These are phyloP conservation scores for Aphanomyces cochlioides DNA, from an alignment of 352 stramenopile genomes.

Conservation along the genomic window DNA sequence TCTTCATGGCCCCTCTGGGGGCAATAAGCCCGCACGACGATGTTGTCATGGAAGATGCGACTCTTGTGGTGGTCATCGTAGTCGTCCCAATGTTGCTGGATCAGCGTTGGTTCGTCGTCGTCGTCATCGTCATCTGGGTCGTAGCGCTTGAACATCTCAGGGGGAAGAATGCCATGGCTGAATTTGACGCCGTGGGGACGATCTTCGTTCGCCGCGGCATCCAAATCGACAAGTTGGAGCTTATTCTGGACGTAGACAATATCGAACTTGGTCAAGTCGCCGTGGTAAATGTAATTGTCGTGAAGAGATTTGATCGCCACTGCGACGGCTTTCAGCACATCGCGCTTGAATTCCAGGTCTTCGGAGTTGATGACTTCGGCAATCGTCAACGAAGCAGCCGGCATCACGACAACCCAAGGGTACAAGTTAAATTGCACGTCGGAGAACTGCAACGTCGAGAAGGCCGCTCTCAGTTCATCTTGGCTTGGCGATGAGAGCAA, in stretches of 20 bases:
- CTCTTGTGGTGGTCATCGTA: not conserved
- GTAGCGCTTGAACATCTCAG: not conserved
- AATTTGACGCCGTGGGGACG: not conserved
- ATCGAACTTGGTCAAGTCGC: slow-evolving; percentile 8
- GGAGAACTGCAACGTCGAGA: not conserved
- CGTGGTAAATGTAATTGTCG: not conserved
- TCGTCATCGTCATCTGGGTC: not conserved
- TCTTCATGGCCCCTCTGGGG: not conserved
- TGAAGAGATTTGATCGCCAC: not conserved
- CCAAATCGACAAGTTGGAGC: not conserved
- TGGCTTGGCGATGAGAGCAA: not conserved
- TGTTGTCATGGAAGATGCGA: too few relatives aligned
- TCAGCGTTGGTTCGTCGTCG: not conserved
- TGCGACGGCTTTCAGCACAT: not conserved
- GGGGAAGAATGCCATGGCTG: not conserved
- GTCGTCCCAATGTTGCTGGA: not conserved
- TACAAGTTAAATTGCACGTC: not conserved
- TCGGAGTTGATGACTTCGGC: not conserved
- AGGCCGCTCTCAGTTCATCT: not conserved
- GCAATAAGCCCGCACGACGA: not conserved
- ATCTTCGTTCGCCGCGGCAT: not conserved
- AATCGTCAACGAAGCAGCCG: not conserved
- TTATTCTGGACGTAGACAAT: not conserved
- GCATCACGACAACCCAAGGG: slow-evolving; percentile 6
- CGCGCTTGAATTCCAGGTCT: not conserved